Base-by-base conservation (phyloP, 2,329 filamentous ascomycete genomes). In the Tympanopsis confertula region DNA sequence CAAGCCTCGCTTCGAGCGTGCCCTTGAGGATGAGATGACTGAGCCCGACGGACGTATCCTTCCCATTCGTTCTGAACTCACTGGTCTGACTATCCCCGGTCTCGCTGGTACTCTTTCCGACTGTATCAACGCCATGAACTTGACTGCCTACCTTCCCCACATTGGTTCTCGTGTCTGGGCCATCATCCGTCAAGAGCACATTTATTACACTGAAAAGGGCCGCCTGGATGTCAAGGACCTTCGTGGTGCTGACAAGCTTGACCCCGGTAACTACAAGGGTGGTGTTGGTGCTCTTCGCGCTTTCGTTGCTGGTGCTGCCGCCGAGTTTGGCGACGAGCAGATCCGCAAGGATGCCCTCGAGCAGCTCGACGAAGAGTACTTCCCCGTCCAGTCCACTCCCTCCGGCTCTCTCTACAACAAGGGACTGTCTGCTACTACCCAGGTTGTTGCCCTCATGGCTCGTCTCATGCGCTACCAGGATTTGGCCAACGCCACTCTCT, bases 201-300 rank as follows among this genome's bases (percentile, higher is more conserved):
- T 43, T 19, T 30, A 20, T 13, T 20, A 42, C 7, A 26, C 32
- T 12, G 33, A 35, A 4, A 22, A 43, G 13, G 41, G 41, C 3
- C 19, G 24, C 18, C 19, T 35, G 5, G n/a, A 35, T 19, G 7
- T 43, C 19, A 13, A 20, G 13, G 35, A 35, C 18, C 39, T 44
- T n/a, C 17, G 19, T 5, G 42, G 43, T 7, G 43, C 43, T 5
- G 43, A 45, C 32, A 44, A 44, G 15, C 37, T 45, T 3, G 43
- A 45, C 32, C 38, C 36, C 14, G 43, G 43, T 4, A 45, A 45
- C 35, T 45, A 45, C 39, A 39, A 39, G 35, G 15, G 14, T 5
- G 33, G 35, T 15, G 17, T 20, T 4, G 39, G 42, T 5, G 38
- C 20, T 19, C 5, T 38, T 4, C 18, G 29, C 20, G 17, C 39